Evolutionary conservation across 495 filamentous ascomycete genomes (phyloP).

Genomic region (Viridothelium virens): DNA sequence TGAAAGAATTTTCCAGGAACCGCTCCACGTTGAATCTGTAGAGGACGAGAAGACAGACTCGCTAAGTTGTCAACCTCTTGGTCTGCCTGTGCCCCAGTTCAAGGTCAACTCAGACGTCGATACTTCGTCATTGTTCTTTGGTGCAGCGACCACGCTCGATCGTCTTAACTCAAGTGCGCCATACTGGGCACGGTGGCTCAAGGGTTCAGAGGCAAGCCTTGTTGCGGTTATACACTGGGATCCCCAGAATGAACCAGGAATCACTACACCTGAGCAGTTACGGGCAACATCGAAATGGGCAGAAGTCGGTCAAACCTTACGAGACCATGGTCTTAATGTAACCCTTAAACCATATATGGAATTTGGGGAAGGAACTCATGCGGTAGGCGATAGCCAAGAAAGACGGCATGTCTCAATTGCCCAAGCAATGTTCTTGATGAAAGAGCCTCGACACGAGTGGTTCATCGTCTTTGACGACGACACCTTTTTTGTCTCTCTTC

Average conservation of each 20-base stretch:
- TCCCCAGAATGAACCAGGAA: neutral
- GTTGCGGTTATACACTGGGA: slow-evolving; percentile 4
- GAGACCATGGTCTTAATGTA: neutral
- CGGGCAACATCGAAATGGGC: neutral
- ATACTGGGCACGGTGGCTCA: slow-evolving; percentile 11
- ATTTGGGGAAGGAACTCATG: neutral
- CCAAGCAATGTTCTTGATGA: neutral
- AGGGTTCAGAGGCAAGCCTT: neutral
- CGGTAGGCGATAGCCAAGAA: neutral
- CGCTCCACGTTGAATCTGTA: neutral
- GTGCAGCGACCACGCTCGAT: slow-evolving; percentile 13
- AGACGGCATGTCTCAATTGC: neutral
- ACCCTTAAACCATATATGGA: neutral
- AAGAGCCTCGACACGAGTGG: slow-evolving; percentile 9
- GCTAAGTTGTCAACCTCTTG: neutral
- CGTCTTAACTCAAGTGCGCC: slow-evolving; percentile 14
- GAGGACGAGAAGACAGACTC: neutral
- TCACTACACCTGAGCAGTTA: neutral
- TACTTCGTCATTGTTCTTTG: slow-evolving; percentile 13
- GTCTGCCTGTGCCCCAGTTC: slow-evolving; percentile 13
- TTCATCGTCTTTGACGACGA: slow-evolving; percentile 19
- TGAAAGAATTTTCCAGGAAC: slow-evolving; percentile 1
- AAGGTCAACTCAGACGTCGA: neutral
- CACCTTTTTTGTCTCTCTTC: slow-evolving; percentile 17
- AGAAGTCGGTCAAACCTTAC: neutral